Evolutionary conservation across 768 basidiomycete species (phyloP), one percentile per base, ranked within the genome.

Genomic region (Boletales sp.): DNA sequence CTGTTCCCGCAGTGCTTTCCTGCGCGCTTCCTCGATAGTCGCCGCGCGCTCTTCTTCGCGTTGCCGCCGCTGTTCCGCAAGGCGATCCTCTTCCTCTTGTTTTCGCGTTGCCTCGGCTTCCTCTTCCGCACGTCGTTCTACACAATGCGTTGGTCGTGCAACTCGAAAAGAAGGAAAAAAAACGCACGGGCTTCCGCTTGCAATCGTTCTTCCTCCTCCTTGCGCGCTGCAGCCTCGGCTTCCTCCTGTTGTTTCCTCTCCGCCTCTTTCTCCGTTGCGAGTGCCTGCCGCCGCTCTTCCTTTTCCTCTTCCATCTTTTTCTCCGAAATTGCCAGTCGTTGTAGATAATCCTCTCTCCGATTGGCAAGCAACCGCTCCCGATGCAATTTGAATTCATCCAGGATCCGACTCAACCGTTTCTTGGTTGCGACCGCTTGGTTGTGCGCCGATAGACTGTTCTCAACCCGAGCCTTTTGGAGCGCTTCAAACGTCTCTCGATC

Each of bases 261-360:
- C 34, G 66, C 70, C 57, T 79, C 82, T 33, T 39, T 70, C 68
- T 87, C 77, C 64, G 82, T 85, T 60, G 80, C 84, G 55, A 82
- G 71, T 51, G 74, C 72, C 56, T 75, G 75, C 52, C 74, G 74
- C 57, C 85, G 75, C 75, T 84, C 86, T 41, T 78, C 77, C 76
- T 93, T 94, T 74, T 94, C 93, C 63, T 89, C 84, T 52, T 82
- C 84, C 47, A 93, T 82, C 77, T 85, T 92, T 67, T 70, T 74
- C 57, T 70, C 59, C 3, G 92, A 87, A 13, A 0, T 25, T 21
- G 67, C 70, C 40, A 76, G 80, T 56, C 76, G 67, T 61, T 73
- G 80, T 67, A 75, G 75, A 44, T 83, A 89, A 64, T 91, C 89
- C 32, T 80, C 81, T 10, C 72, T 73, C 42, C 82, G 81, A 70